A percentile compares a stretch with the other conserved stretches of the same genome.
These are phyloP conservation scores for Actinomortierella ambigua DNA, from an alignment of 371 early-diverging fungal genomes.

Conservation along the genomic window DNA sequence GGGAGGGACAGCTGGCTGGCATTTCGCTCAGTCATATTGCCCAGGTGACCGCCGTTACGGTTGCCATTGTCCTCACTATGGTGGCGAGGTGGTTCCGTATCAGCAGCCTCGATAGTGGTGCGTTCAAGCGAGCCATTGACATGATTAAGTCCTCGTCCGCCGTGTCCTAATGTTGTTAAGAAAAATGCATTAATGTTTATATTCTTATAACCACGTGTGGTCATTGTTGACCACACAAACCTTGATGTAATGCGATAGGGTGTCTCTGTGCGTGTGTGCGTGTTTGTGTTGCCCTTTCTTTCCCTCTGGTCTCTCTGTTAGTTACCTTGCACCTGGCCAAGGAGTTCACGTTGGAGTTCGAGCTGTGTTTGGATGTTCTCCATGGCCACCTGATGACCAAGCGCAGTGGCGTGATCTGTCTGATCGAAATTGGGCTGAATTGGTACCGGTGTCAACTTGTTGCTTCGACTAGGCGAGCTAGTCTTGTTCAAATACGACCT, in stretches of 20 bases:
- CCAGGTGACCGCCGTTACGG: too few species aligned
- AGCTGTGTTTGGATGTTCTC: conserved; percentile 40
- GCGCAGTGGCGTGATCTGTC: conserved; percentile 26
- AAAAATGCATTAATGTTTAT: neutral
- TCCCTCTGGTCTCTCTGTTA: too few species aligned
- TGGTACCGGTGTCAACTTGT: conserved; percentile 20
- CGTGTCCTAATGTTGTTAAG: conserved; percentile 1
- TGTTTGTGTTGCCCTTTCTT: too few species aligned
- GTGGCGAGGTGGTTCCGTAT: too few species aligned
- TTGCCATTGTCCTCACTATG: too few species aligned
- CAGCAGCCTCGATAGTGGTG: too few species aligned
- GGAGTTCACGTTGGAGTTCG: conserved; percentile 32
- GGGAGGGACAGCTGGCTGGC: conserved; percentile 17
- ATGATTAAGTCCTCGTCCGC: conserved; percentile 6
- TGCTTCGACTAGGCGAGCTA: conserved; percentile 20
- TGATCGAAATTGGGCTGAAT: conserved; percentile 16
- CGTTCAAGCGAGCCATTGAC: neutral
- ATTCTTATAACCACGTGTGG: too few species aligned
- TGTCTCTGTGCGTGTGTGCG: too few species aligned
- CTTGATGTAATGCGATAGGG: too few species aligned
- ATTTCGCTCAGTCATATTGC: neutral
- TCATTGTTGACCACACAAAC: too few species aligned
- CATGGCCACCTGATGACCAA: conserved; percentile 42
- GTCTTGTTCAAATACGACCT: conserved; percentile 34
- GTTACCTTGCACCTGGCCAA: conserved; percentile 42